phyloP scores from a whole-genome alignment of 345 rosid genomes.

The Syzygium jambos region DNA sequence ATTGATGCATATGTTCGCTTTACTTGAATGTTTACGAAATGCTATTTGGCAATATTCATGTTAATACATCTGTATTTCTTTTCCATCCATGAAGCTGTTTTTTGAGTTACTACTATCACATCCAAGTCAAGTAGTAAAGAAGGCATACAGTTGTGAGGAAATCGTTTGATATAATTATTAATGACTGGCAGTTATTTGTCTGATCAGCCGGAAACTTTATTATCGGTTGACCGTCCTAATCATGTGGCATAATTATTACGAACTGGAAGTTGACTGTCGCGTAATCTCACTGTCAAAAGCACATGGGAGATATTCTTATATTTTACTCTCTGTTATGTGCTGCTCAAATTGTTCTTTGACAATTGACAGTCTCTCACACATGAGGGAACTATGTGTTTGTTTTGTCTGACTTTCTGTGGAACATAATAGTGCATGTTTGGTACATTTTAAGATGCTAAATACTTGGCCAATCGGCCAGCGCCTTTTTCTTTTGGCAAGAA shows the following conservation, averaged over 20 bases:
- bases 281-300: background rate
- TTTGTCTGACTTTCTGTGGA: background rate
- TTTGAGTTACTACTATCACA: background rate
- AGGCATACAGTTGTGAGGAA: background rate
- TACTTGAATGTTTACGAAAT: background rate
- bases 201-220: background rate
- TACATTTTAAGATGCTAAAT: background rate
- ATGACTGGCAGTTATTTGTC: background rate
- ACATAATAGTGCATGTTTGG: background rate
- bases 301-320: background rate
- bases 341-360: background rate
- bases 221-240: background rate
- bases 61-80: background rate
- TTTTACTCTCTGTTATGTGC: background rate
- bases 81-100: background rate
- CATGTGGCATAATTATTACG: background rate
- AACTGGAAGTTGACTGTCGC: background rate
- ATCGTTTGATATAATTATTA: background rate
- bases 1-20: background rate
- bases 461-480: background rate
- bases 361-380: background rate
- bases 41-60: background rate
- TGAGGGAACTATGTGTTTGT: background rate
- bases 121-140: background rate
- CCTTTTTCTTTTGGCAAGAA: background rate